Percentiles rank a stretch among this genome's conserved stretches.
Evolutionary conservation across 2,329 filamentous ascomycete genomes (phyloP).

Genomic region (Hymenoscyphus infarciens): DNA sequence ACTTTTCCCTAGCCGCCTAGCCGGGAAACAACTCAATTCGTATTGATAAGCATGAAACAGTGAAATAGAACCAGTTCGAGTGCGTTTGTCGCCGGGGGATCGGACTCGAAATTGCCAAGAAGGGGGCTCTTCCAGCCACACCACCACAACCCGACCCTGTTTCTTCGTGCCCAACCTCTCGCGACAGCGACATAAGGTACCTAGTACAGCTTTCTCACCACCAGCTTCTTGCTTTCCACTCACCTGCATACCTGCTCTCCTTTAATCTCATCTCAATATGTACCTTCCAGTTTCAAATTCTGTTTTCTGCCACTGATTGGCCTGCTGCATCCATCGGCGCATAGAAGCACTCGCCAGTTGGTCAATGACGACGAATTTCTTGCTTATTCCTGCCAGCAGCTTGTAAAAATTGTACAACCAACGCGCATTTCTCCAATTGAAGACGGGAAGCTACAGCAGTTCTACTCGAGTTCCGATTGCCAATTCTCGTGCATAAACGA

Average conservation of each 20-base stretch:
- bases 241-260: background rate
- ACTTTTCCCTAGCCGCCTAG: too few relatives aligned
- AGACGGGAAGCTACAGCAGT: conserved; percentile 6
- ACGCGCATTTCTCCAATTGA: conserved; percentile 4
- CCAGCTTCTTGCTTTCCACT: background rate
- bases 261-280: conserved; percentile 19
- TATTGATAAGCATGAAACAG: too few relatives aligned
- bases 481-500: conserved; percentile 8
- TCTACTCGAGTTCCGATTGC: background rate
- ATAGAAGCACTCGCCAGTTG: conserved; percentile 13
- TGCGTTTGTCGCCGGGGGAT: background rate
- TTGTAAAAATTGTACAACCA: background rate
- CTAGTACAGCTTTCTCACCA: background rate
- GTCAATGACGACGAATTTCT: conserved; percentile 23
- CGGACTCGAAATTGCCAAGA: background rate
- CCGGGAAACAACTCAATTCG: too few relatives aligned
- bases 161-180: conserved; percentile 1
- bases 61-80: too few relatives aligned
- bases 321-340: conserved; percentile 15
- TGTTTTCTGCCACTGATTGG: conserved; percentile 11
- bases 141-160: background rate
- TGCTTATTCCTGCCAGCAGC: conserved; percentile 2
- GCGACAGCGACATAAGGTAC: background rate
- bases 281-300: conserved; percentile 15
- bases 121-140: background rate